Evolutionary conservation across 345 rosid genomes (phyloP).

Genomic region (Acer negundo): DNA sequence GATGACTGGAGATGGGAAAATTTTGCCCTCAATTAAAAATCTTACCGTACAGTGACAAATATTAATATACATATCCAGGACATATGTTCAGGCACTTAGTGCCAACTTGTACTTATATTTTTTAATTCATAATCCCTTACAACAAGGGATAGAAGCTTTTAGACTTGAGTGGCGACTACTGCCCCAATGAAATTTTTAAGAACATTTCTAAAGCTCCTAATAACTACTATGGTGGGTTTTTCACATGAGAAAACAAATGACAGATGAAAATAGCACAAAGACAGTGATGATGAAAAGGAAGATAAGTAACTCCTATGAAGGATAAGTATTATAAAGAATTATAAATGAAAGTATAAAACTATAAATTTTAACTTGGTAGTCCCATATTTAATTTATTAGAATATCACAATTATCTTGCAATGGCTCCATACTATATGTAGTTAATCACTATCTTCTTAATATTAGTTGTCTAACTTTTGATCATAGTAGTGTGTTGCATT

Average conservation of each 20-base stretch:
- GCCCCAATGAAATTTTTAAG: background rate
- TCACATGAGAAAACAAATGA: background rate
- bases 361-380: background rate
- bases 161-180: background rate
- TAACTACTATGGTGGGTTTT: background rate
- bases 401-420: background rate
- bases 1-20: background rate
- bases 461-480: background rate
- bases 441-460: background rate
- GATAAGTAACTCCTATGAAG: background rate
- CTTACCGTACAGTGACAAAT: background rate
- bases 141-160: background rate
- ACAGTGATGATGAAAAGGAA: background rate
- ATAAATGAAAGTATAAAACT: background rate
- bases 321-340: background rate
- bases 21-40: background rate
- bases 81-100: background rate
- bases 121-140: background rate
- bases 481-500: background rate
- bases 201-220: background rate
- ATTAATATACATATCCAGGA: background rate
- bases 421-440: background rate
- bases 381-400: background rate
- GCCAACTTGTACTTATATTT: background rate
- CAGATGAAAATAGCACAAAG: background rate